Evolutionary conservation across 768 basidiomycete genomes (phyloP), one percentile per base, ranked within the genome.

Genomic region (Mrakia frigida): DNA sequence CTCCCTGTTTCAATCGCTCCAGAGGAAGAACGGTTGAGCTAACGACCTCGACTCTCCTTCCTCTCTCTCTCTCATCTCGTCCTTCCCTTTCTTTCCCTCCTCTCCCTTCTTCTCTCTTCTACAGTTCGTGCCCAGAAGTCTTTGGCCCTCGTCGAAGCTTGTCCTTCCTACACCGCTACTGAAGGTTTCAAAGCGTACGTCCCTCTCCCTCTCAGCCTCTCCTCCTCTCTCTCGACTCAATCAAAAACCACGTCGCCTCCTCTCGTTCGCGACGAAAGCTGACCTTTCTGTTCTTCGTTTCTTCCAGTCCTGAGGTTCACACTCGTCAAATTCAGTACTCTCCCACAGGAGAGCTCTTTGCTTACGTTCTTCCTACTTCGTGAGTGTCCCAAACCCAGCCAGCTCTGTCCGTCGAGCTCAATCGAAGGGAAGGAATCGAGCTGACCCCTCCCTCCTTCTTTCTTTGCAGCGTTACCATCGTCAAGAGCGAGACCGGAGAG

Each of bases 61-160:
- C 43, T 69, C 46, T 31, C 60, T 53, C 72, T 21, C 56, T 52
- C 59, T 10, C 16, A 4, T 33, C 60, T 23, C 25, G 2, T 14
- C 59, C 33, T 14, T 41, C 46, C 33, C 63, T 37, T 21, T 39
- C 33, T 28, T 35, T 11, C 53, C 39, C 25, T 37, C 25, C 37
- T 28, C 43, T 21, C 33, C 63, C 37, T 70, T 3, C 33, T 35
- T 53, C 14, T 35, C 35, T 14, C 68, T 76, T 65, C 63, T 37
- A n/a, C 81, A 95, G 94, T 89, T 86, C 93, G 96, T 83, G 92
- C 95, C 61, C 95, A 97, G 88, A 98, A 97, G 88, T 87, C 88
- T 77, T 86, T 96, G 73, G 93, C 92, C 80, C 88, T 98, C 81
- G 88, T 94, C 82, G 87, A 89, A 78, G 93, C 92, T 70, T 87